A percentile compares a stretch with the other conserved stretches of the same genome.
Evolutionary conservation across 2,329 filamentous ascomycete species (phyloP).

Genomic region (Emergomyces africanus): DNA sequence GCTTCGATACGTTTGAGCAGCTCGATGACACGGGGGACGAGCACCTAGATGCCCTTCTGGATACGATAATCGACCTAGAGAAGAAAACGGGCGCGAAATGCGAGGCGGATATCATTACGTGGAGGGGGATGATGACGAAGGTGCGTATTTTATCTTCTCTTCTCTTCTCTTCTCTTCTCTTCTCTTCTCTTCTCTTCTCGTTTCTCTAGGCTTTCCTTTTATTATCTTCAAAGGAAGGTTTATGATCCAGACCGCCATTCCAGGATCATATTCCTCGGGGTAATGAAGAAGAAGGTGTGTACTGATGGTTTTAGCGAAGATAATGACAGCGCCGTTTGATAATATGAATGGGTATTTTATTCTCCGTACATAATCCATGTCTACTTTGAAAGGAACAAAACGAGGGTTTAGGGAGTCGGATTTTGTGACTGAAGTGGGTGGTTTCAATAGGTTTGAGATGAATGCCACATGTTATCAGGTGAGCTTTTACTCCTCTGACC

Average conservation of each 20-base stretch:
- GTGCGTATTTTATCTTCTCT: constrained; percentile 34
- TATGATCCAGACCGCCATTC: neutral
- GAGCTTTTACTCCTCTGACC: constrained; percentile 12
- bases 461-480: constrained; percentile 87
- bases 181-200: neutral
- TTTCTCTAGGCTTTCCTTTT: neutral
- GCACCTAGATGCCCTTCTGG: constrained; percentile 73
- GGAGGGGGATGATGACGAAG: constrained; percentile 99
- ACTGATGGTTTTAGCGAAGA: constrained; percentile 40
- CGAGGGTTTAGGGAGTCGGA: neutral
- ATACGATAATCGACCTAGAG: constrained; percentile 62
- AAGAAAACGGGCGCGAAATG: constrained; percentile 52
- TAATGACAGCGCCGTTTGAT: constrained; percentile 75
- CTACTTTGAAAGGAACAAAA: neutral
- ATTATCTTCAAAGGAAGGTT: neutral
- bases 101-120: constrained; percentile 73
- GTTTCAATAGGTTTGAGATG: constrained; percentile 68
- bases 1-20: constrained; percentile 72
- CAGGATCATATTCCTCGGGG: neutral
- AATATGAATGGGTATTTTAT: constrained; percentile 55
- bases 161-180: neutral
- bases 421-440: neutral
- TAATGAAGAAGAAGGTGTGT: neutral
- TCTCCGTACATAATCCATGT: neutral
- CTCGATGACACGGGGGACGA: constrained; percentile 73